Conservation (phyloP, 2,329 filamentous ascomycete genomes). For the Diaporthe destruens region DNA sequence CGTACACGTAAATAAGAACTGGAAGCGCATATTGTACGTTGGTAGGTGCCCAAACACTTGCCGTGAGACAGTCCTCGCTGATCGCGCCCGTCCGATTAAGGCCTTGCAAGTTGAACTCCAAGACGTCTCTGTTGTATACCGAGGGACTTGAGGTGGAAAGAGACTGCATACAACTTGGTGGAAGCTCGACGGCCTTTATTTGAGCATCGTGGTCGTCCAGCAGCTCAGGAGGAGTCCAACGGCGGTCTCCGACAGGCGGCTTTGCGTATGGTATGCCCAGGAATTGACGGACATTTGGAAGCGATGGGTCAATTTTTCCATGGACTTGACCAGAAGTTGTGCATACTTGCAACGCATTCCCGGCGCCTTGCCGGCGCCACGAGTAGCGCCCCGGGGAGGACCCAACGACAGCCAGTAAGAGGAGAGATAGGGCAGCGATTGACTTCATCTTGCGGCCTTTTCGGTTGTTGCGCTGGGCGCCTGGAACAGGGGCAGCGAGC, state of each 20-base stretch:
- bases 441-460: conserved; percentile 2
- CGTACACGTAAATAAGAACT: conserved; percentile 36
- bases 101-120: conserved; percentile 16
- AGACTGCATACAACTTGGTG: conserved; percentile 19
- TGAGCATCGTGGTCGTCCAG: conserved; percentile 15
- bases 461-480: neutral
- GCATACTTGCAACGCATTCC: neutral
- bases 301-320: neutral
- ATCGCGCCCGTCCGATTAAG: conserved; percentile 3
- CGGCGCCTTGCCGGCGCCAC: neutral
- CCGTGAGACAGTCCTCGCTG: conserved; percentile 56
- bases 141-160: conserved; percentile 21
- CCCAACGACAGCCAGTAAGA: neutral
- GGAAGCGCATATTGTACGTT: conserved; percentile 46
- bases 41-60: conserved; percentile 59
- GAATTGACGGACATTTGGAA: conserved; percentile 22
- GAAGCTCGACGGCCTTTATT: conserved; percentile 12
- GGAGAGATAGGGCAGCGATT: neutral
- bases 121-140: conserved; percentile 10
- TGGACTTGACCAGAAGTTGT: conserved; percentile 8
- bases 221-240: conserved; percentile 33
- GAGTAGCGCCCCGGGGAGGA: neutral
- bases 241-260: conserved; percentile 33
- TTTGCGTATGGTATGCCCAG: conserved; percentile 34
- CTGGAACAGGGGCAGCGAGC: neutral